Evolutionary conservation across 2,329 filamentous ascomycete species (phyloP).

Genomic region (Grosmannia huntii): DNA sequence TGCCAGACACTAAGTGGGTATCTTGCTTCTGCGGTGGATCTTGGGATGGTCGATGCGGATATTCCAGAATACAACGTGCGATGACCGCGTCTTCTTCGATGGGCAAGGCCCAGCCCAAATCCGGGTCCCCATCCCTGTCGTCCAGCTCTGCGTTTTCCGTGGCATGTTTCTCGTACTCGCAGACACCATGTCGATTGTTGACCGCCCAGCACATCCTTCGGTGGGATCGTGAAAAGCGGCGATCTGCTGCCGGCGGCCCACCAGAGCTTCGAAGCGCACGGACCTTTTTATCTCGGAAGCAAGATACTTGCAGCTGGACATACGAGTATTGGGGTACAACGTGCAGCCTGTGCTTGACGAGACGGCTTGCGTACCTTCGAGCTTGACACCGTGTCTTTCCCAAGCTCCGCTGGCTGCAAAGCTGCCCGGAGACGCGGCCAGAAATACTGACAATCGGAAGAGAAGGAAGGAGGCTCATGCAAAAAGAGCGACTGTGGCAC

Average conservation of each 20-base stretch:
- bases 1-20: slow-evolving; percentile 3
- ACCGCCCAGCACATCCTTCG: neutral
- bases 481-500: neutral
- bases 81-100: neutral
- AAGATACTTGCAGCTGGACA: neutral
- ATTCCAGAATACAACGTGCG: neutral
- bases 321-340: neutral
- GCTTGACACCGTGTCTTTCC: neutral
- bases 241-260: neutral
- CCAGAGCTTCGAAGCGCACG: neutral
- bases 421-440: neutral
- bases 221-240: neutral
- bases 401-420: neutral
- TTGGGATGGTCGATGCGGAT: neutral
- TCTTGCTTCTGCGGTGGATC: neutral
- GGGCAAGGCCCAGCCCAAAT: neutral
- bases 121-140: neutral
- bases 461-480: neutral
- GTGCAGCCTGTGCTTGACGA: neutral
- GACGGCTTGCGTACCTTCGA: neutral
- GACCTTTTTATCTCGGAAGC: neutral
- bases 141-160: neutral
- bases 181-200: neutral
- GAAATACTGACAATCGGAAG: neutral
- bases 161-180: neutral